phyloP scores from a whole-genome alignment of 495 filamentous ascomycete genomes.

The Jackrogersella minutella region DNA sequence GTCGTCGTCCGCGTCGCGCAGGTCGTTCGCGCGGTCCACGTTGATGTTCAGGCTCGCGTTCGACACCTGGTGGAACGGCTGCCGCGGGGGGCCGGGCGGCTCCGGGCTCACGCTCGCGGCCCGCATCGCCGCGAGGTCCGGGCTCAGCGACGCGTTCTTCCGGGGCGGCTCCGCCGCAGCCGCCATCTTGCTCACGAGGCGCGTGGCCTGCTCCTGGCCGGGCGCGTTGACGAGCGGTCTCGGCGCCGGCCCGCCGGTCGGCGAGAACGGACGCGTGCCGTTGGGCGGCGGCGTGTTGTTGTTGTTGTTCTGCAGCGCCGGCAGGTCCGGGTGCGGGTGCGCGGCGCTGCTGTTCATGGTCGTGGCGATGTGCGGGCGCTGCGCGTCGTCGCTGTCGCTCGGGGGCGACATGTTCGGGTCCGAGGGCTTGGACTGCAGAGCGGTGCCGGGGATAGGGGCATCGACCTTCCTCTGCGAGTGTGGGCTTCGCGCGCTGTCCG shows the following conservation, averaged over 20 bases:
- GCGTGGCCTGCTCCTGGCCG: slow-evolving; percentile 28
- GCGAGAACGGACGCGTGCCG: slow-evolving; percentile 8
- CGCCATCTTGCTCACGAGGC: slow-evolving; percentile 35
- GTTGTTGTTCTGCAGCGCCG: too few species aligned
- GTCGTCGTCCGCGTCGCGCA: slow-evolving; percentile 42
- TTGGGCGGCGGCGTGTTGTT: too few species aligned
- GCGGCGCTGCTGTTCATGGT: slow-evolving; percentile 16
- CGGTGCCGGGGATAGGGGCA: neutral
- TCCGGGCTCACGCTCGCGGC: slow-evolving; percentile 47
- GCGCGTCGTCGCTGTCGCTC: slow-evolving; percentile 19
- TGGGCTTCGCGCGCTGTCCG: slow-evolving; percentile 23
- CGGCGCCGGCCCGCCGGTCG: neutral
- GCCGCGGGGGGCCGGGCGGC: slow-evolving; percentile 25
- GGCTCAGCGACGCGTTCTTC: slow-evolving; percentile 36
- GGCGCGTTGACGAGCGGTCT: neutral
- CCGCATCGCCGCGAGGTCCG: slow-evolving; percentile 43
- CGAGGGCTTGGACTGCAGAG: slow-evolving; percentile 13
- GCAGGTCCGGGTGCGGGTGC: slow-evolving; percentile 8
- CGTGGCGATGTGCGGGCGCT: slow-evolving; percentile 38
- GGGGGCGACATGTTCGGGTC: slow-evolving; percentile 30
- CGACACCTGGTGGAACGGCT: slow-evolving; percentile 40
- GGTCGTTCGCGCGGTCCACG: slow-evolving; percentile 34
- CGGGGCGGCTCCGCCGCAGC: neutral
- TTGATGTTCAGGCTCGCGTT: slow-evolving; percentile 33
- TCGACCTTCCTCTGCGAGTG: neutral